Conservation (phyloP, 2,329 filamentous ascomycete genomes). For the Cyphellophora europaea region DNA sequence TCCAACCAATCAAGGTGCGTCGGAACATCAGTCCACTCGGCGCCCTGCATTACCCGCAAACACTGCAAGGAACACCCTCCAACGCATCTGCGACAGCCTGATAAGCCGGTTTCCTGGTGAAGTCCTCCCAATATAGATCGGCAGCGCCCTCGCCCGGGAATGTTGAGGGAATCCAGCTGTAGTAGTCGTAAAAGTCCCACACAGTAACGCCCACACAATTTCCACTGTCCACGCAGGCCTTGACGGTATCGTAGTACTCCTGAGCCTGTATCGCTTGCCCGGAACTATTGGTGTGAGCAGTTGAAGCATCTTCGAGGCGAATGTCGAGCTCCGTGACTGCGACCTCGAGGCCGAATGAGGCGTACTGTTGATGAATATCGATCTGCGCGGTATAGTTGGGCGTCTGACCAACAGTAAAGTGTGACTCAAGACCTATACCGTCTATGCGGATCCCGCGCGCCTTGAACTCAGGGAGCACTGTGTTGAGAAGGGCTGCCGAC, state of each 20-base stretch:
- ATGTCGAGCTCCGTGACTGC: slow-evolving; percentile 40
- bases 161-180: slow-evolving; percentile 35
- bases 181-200: slow-evolving; percentile 36
- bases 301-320: slow-evolving; percentile 29
- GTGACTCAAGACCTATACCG: slow-evolving; percentile 39
- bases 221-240: slow-evolving; percentile 22
- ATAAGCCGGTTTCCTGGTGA: slow-evolving; percentile 39
- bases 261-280: slow-evolving; percentile 22
- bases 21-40: too few relatives aligned
- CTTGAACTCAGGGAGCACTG: slow-evolving; percentile 30
- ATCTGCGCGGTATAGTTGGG: slow-evolving; percentile 30
- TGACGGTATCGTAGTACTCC: slow-evolving; percentile 23
- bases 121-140: slow-evolving; percentile 36
- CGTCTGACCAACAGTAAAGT: slow-evolving; percentile 35
- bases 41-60: too few relatives aligned
- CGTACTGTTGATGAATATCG: slow-evolving; percentile 28
- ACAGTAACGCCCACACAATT: slow-evolving; percentile 28
- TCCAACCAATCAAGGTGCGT: too few relatives aligned
- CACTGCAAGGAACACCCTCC: slow-evolving; percentile 15
- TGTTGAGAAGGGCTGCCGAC: slow-evolving; percentile 23
- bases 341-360: slow-evolving; percentile 30
- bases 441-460: slow-evolving; percentile 34
- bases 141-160: slow-evolving; percentile 35
- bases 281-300: slow-evolving; percentile 15
- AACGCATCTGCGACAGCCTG: slow-evolving; percentile 23